Base-by-base conservation (phyloP, 2,329 filamentous ascomycete genomes). In the Thelonectria discophora region DNA sequence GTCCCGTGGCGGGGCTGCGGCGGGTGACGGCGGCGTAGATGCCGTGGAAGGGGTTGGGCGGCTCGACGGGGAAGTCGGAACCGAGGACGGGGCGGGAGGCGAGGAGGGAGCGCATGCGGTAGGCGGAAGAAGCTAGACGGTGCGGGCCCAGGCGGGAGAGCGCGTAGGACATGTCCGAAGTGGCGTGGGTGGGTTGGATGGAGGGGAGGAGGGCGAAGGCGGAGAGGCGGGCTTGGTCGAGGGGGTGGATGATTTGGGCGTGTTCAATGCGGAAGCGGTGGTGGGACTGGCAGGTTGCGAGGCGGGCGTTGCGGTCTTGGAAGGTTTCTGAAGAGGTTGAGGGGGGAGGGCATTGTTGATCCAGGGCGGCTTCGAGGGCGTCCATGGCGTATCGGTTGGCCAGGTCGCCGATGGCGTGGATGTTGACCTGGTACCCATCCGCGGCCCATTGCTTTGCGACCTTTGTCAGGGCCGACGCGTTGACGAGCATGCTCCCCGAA, bases 51-150 rank as follows among this genome's bases (percentile, higher is more conserved):
- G 89, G 86, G 67, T 86, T 84, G 0, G 88, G 84, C 2, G 88
- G 89, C 72, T 91, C 89, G 8, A 92, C 89, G 39, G 89, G 89
- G 67, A 91, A 91, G 69, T 91, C 89, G 50, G 87, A 90, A 2
- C 89, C 89, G 1, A 92, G 80, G 1, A 90, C 76, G 4, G 85
- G 85, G 0, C 73, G 74, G 12, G 83, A 71, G 21, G 83, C 78
- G 2, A 89, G 80, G 2, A 91, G 75, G 0, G 85, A 87, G 11
- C 79, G 79, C 88, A 91, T 90, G 20, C 88, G 82, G 73, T 92
- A 92, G 1, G 88, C 89, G 62, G 86, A 84, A 13, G 76, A 69
- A 17, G 73, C 71, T 1, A 85, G 85, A 20, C 89, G 84, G 21
- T 81, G 74, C 10, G 72, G 68, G 0, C 89, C 89, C 0, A 92